phyloP scores from a whole-genome alignment of 805 yeast genomes.

The Lipomyces mesembrius region DNA sequence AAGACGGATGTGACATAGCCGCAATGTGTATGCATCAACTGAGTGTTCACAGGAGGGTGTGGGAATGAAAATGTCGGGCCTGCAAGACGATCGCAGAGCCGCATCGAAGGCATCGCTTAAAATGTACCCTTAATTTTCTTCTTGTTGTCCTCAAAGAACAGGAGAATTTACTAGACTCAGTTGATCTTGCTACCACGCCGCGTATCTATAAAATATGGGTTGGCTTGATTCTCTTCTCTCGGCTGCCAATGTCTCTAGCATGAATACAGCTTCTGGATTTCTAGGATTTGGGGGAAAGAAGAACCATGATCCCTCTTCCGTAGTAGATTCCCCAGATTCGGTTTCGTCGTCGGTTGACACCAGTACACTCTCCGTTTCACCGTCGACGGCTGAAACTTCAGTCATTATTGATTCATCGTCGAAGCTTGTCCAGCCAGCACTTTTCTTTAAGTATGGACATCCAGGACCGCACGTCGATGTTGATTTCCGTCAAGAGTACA shows the following conservation, averaged over 20 bases:
- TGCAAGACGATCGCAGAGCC: not conserved
- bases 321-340: not conserved
- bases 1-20: constrained; percentile 1
- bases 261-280: constrained; percentile 16
- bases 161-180: too few species aligned
- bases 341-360: not conserved
- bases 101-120: too few species aligned
- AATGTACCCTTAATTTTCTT: too few species aligned
- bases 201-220: constrained; percentile 14
- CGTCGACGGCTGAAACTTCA: not conserved
- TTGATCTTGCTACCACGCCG: not conserved
- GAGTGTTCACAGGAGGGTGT: not conserved
- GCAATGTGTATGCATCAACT: not conserved
- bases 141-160: too few species aligned
- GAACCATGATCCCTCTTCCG: not conserved
- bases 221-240: constrained; percentile 20
- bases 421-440: constrained; percentile 65
- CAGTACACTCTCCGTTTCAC: constrained; percentile 24
- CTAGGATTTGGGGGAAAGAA: constrained; percentile 29
- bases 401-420: constrained; percentile 36
- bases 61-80: not conserved
- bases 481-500: constrained; percentile 71
- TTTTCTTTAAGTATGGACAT: constrained; percentile 86
- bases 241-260: constrained; percentile 7
- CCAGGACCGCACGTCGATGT: constrained; percentile 95